These are phyloP conservation scores for Phytophthora quininea DNA, from an alignment of 352 stramenopile genomes.

Conservation along the genomic window DNA sequence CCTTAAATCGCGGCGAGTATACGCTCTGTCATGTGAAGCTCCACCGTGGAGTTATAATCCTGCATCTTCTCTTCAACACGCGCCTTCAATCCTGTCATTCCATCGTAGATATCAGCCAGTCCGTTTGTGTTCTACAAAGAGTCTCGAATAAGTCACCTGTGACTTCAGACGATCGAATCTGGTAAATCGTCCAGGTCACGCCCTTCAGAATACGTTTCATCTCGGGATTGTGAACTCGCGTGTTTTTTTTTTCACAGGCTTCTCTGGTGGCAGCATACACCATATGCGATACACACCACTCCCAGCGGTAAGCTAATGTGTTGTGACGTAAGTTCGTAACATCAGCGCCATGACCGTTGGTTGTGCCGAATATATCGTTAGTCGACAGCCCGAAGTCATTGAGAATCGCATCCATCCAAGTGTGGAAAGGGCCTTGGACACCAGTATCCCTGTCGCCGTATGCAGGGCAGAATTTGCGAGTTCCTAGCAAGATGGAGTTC, in stretches of 20 bases:
- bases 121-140: no score
- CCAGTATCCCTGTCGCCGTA: slow-evolving; percentile 9
- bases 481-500: slow-evolving; percentile 3
- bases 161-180: no score
- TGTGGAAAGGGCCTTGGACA: neutral
- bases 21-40: no score
- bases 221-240: no score
- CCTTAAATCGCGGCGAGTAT: no score
- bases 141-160: no score
- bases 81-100: no score
- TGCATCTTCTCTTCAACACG: no score
- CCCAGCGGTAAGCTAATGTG: neutral
- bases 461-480: neutral
- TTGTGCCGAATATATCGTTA: slow-evolving; percentile 5
- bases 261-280: slow-evolving; percentile 9
- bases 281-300: slow-evolving; percentile 13
- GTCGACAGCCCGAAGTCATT: neutral
- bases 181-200: no score
- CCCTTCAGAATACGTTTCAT: no score
- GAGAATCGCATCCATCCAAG: slow-evolving; percentile 8
- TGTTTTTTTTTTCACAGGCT: neutral
- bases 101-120: no score
- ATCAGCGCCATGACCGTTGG: slow-evolving; percentile 3
- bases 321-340: slow-evolving; percentile 8
- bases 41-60: no score